Conservation (phyloP, 2,329 filamentous ascomycete genomes). For the Monosporascus sp. region DNA sequence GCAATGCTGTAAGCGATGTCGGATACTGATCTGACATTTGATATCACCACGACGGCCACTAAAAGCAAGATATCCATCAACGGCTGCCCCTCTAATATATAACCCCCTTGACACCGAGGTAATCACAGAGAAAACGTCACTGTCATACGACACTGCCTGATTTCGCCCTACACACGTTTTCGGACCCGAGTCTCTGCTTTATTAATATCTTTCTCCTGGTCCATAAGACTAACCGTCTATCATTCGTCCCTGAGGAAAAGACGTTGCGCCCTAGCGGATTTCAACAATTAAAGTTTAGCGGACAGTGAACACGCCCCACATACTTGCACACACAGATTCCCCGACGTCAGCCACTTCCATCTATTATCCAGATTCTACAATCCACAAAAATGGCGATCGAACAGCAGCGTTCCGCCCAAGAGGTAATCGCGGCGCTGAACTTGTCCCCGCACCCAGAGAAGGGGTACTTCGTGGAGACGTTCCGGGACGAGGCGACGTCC, state of each 20-base stretch:
- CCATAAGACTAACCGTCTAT: too few species aligned
- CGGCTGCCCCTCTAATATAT: background rate
- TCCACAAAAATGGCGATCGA: constrained; percentile 15
- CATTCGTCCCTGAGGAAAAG: too few species aligned
- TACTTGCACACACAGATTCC: too few species aligned
- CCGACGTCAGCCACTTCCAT: too few species aligned
- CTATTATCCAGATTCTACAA: too few species aligned
- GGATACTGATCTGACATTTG: background rate
- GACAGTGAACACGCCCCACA: too few species aligned
- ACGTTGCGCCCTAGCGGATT: too few species aligned
- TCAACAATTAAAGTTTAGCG: too few species aligned
- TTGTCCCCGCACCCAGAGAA: constrained; percentile 42
- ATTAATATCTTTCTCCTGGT: too few species aligned
- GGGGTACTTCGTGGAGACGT: constrained; percentile 43
- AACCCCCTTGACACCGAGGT: background rate
- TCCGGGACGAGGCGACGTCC: constrained; percentile 29
- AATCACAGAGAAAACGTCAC: background rate
- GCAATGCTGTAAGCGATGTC: background rate
- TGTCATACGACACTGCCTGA: background rate
- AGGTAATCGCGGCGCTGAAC: constrained; percentile 37
- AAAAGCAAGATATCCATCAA: background rate
- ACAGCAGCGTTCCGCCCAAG: constrained; percentile 29
- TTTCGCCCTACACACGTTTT: too few species aligned
- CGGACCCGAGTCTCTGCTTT: too few species aligned
- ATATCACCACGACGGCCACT: background rate